These are phyloP conservation scores for Ganoderma meredithae DNA, from an alignment of 1,284 basidiomycete genomes.

Conservation along the genomic window DNA sequence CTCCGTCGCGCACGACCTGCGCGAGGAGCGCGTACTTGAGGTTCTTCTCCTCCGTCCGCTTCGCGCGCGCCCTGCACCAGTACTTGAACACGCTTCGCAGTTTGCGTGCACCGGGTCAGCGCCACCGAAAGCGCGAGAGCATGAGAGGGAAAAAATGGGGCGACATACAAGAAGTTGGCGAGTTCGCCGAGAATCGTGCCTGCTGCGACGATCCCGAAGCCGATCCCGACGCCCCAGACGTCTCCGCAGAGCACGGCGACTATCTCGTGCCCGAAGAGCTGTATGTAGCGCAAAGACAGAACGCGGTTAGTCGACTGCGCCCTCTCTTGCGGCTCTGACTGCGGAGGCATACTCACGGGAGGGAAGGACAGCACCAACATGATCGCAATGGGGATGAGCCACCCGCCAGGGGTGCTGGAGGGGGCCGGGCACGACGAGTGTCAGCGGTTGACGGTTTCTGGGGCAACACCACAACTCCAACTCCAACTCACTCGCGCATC, in stretches of 20 bases:
- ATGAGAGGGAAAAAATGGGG: no score
- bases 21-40: slow-evolving; percentile 81
- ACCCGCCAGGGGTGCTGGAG: slow-evolving; percentile 57
- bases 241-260: slow-evolving; percentile 76
- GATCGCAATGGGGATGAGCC: slow-evolving; percentile 86
- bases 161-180: slow-evolving; percentile 73
- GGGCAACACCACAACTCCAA: no score
- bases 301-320: no score
- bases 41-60: slow-evolving; percentile 74
- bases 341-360: slow-evolving; percentile 66
- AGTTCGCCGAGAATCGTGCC: slow-evolving; percentile 74
- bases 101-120: no score
- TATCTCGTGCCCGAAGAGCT: slow-evolving; percentile 82
- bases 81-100: slow-evolving; percentile 60
- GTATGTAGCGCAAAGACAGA: no score
- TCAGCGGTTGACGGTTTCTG: no score
- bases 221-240: slow-evolving; percentile 74
- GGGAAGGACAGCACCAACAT: slow-evolving; percentile 82
- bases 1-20: slow-evolving; percentile 78
- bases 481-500: no score
- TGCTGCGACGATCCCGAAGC: slow-evolving; percentile 71
- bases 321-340: no score
- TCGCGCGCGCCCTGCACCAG: slow-evolving; percentile 66
- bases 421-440: no score
- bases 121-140: no score